phyloP scores from a whole-genome alignment of 352 stramenopile species.

The Phytopythium chamaehyphon region DNA sequence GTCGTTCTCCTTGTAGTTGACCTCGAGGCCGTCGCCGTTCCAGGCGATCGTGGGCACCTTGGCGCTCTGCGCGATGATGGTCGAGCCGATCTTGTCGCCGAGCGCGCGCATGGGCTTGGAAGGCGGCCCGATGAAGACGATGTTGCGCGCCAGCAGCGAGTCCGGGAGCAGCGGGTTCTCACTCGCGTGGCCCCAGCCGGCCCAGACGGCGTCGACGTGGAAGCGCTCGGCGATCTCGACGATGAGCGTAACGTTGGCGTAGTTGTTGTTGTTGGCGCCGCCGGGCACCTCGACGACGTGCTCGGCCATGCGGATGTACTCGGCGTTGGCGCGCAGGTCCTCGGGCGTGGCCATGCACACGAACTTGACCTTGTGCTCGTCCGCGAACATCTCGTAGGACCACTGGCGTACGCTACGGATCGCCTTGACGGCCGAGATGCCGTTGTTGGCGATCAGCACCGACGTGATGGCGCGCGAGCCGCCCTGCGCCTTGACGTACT shows the following conservation, averaged over 20 bases:
- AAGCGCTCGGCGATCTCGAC: conserved; percentile 97
- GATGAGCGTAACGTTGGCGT: conserved; percentile 99
- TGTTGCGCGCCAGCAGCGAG: conserved; percentile 91
- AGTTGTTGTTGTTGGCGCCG: conserved; percentile 99
- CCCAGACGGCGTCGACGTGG: conserved; percentile 97
- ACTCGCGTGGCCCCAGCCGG: conserved; percentile 98
- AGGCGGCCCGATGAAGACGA: conserved; percentile 98
- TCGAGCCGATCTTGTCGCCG: conserved; percentile 99
- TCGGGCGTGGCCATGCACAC: conserved; percentile 99
- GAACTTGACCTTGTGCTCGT: conserved; percentile 94
- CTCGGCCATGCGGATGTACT: conserved; percentile 99
- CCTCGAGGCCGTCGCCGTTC: conserved; percentile 96
- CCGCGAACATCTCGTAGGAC: conserved; percentile 97
- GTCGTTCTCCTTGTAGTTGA: conserved; percentile 86
- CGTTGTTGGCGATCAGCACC: conserved; percentile 99
- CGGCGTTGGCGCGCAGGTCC: conserved; percentile 98
- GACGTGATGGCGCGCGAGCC: conserved; percentile 92
- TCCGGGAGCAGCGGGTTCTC: conserved; percentile 98
- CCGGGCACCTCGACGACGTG: conserved; percentile 99
- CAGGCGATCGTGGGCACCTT: conserved; percentile 98
- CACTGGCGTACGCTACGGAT: conserved; percentile 99
- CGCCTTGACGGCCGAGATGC: conserved; percentile 98
- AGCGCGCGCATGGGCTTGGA: conserved; percentile 98
- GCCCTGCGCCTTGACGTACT: conserved; percentile 91
- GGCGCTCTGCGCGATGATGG: conserved; percentile 99